phyloP scores from a whole-genome alignment of 345 rosid species.

The Theobroma cacao region DNA sequence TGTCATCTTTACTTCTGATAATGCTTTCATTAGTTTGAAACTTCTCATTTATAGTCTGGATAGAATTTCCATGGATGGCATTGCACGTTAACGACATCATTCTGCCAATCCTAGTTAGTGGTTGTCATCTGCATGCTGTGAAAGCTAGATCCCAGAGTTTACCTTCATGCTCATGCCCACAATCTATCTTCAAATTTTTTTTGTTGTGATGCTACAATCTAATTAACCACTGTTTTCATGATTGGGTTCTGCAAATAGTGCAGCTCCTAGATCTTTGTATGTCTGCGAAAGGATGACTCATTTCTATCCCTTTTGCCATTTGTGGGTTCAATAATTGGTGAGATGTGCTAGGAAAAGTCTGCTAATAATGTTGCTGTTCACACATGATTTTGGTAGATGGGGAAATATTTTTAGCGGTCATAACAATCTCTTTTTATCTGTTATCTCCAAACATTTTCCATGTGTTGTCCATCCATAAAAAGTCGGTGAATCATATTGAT shows the following conservation, averaged over 20 bases:
- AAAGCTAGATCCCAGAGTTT: neutral
- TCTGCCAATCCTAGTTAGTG: neutral
- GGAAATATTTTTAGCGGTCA: neutral
- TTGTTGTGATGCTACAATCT: neutral
- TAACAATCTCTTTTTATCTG: neutral
- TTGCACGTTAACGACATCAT: neutral
- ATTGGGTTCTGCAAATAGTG: neutral
- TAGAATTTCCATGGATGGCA: too few relatives aligned
- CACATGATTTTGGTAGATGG: neutral
- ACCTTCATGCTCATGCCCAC: neutral
- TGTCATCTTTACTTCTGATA: neutral
- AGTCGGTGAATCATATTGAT: neutral
- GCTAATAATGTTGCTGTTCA: neutral
- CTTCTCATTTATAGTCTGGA: neutral
- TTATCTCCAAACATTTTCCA: neutral
- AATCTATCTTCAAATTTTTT: neutral
- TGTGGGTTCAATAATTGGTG: neutral
- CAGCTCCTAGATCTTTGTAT: neutral
- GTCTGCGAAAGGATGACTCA: neutral
- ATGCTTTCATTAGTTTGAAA: neutral
- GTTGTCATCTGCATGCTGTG: neutral
- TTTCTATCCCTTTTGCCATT: neutral
- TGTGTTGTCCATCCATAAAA: neutral
- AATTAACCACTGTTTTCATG: neutral
- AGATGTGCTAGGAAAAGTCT: neutral